A percentile compares a stretch with the other conserved stretches of the same genome.
phyloP scores from a whole-genome alignment of 805 yeast genomes.

The Candida krabiensis region DNA sequence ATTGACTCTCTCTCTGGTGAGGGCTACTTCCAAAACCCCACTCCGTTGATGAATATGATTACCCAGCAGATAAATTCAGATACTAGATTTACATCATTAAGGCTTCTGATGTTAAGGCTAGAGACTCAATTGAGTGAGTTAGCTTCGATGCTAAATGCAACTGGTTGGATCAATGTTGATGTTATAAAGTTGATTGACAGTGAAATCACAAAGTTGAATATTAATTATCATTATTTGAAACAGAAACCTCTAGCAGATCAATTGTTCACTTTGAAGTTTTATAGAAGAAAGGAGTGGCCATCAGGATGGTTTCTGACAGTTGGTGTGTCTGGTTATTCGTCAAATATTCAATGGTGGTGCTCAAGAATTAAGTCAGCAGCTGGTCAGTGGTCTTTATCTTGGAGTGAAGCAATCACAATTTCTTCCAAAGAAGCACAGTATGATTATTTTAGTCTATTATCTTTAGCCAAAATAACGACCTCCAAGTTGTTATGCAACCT shows the following conservation, averaged over 20 bases:
- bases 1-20: constrained; percentile 40
- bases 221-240: constrained; percentile 30
- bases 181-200: constrained; percentile 48
- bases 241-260: constrained; percentile 20
- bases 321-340: constrained; percentile 35
- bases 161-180: constrained; percentile 68
- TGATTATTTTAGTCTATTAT: constrained; percentile 35
- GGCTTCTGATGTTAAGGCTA: constrained; percentile 47
- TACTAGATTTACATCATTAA: constrained; percentile 26
- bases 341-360: constrained; percentile 51
- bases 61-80: constrained; percentile 33
- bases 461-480: constrained; percentile 43
- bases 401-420: constrained; percentile 40
- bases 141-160: constrained; percentile 55
- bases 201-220: constrained; percentile 45
- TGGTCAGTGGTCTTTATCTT: constrained; percentile 57
- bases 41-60: constrained; percentile 36
- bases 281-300: constrained; percentile 55
- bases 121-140: constrained; percentile 52
- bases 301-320: constrained; percentile 53
- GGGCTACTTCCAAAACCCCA: constrained; percentile 46
- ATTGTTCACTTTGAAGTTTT: constrained; percentile 34
- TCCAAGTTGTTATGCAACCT: constrained; percentile 51
- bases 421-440: constrained; percentile 19
- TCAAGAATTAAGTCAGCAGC: constrained; percentile 47